phyloP scores from a whole-genome alignment of 192 early-diverging fungal genomes.

The Mortierella hygrophila region DNA sequence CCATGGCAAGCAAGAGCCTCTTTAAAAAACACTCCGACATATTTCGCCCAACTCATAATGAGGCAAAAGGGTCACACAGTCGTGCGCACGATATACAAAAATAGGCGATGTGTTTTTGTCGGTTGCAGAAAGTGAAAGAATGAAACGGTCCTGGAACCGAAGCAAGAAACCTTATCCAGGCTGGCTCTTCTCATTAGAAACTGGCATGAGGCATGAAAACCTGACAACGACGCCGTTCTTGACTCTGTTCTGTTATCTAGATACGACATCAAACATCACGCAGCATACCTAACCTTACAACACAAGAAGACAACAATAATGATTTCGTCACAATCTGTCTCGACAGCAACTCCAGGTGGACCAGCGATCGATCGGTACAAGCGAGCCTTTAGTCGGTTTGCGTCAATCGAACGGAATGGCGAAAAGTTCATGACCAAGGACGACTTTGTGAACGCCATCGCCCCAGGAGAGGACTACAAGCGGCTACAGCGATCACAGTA shows the following conservation, averaged over 20 bases:
- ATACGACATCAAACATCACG: no score
- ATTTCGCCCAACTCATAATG: background rate
- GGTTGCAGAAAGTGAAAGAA: no score
- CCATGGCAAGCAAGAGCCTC: background rate
- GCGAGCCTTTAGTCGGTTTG: conserved; percentile 60
- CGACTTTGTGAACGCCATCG: conserved; percentile 72
- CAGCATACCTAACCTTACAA: background rate
- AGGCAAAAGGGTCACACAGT: background rate
- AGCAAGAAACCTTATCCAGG: no score
- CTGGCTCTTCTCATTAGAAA: no score
- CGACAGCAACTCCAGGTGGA: background rate
- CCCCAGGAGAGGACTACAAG: conserved; percentile 68
- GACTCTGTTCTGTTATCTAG: no score
- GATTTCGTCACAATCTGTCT: background rate
- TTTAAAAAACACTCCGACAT: background rate
- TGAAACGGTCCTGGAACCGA: no score
- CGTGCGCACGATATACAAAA: background rate
- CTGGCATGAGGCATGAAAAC: no score
- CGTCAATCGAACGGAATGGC: conserved; percentile 64
- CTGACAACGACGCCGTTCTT: no score
- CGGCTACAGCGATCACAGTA: conserved; percentile 71
- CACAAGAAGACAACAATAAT: background rate
- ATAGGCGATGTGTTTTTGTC: background rate
- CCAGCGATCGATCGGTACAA: conserved; percentile 57
- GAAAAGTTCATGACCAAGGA: conserved; percentile 68